A percentile compares a stretch with the other conserved stretches of the same genome.
These are phyloP conservation scores for Lactifluus hygrophoroides DNA, from an alignment of 768 basidiomycete species.

Conservation along the genomic window DNA sequence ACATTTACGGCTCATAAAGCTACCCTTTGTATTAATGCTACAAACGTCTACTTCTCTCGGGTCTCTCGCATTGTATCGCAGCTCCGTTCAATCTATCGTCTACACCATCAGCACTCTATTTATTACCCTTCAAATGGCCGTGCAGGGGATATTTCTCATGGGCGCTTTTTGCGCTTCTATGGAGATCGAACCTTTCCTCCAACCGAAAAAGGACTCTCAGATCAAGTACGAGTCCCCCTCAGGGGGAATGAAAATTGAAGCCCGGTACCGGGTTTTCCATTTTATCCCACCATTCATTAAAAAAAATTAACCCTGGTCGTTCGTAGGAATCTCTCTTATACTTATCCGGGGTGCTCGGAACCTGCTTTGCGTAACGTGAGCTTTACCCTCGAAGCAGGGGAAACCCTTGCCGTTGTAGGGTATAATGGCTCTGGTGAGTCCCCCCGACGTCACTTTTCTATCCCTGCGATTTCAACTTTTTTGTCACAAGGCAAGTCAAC, in stretches of 20 bases:
- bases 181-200: slow-evolving; percentile 57
- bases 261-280: slow-evolving; percentile 39
- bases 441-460: not conserved
- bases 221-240: slow-evolving; percentile 39
- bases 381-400: slow-evolving; percentile 63
- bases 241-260: slow-evolving; percentile 62
- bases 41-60: slow-evolving; percentile 71
- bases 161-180: slow-evolving; percentile 77
- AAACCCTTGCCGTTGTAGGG: slow-evolving; percentile 79
- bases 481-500: slow-evolving; percentile 70
- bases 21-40: slow-evolving; percentile 64
- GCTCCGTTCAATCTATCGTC: slow-evolving; percentile 64
- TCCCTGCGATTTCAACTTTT: not conserved
- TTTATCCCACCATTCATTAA: not conserved
- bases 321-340: slow-evolving; percentile 53
- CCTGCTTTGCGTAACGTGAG: slow-evolving; percentile 63
- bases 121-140: slow-evolving; percentile 62
- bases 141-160: slow-evolving; percentile 80
- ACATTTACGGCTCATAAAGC: slow-evolving; percentile 34
- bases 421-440: slow-evolving; percentile 71
- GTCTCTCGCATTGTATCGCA: slow-evolving; percentile 73
- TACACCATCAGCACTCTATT: slow-evolving; percentile 55
- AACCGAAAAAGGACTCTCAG: slow-evolving; percentile 47
- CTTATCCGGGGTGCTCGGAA: slow-evolving; percentile 66
- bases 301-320: not conserved